Conservation (phyloP, 305 asterid species). For the Rubia tinctorum region DNA sequence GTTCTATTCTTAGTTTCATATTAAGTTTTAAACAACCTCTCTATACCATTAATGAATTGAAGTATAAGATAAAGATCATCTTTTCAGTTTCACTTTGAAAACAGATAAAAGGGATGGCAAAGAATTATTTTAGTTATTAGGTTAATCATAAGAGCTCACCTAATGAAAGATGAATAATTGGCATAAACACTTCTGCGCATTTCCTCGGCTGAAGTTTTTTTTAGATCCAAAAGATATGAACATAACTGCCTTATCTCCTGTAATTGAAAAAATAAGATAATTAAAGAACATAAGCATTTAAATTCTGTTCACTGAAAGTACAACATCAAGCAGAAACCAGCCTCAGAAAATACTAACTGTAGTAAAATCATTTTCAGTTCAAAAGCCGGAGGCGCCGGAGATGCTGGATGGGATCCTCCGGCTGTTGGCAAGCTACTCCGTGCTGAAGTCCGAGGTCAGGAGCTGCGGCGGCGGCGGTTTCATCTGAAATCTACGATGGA, state of each 20-base stretch:
- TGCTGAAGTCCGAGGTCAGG: no score
- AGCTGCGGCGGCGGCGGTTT: no score
- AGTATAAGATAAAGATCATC: neutral
- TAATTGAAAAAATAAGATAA: constrained; percentile 16
- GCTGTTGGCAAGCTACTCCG: no score
- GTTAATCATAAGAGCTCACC: constrained; percentile 47
- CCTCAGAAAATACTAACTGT: constrained; percentile 3
- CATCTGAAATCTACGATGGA: no score
- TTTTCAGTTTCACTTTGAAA: neutral
- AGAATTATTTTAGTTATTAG: constrained; percentile 9
- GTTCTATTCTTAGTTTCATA: neutral
- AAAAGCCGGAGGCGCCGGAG: no score
- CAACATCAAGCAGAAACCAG: constrained; percentile 6
- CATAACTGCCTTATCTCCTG: constrained; percentile 98
- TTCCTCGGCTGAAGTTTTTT: constrained; percentile 98
- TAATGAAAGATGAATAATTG: constrained; percentile 92
- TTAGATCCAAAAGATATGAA: constrained; percentile 88
- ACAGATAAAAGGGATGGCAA: constrained; percentile 10
- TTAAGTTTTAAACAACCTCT: neutral
- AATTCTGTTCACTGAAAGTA: neutral
- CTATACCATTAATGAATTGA: no score
- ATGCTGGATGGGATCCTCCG: no score
- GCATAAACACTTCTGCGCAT: constrained; percentile 99
- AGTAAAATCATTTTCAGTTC: neutral
- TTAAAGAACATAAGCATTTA: constrained; percentile 10